phyloP scores from a whole-genome alignment of 225 moss, liverwort and hornwort species.

The Rhytidiadelphus loreus region DNA sequence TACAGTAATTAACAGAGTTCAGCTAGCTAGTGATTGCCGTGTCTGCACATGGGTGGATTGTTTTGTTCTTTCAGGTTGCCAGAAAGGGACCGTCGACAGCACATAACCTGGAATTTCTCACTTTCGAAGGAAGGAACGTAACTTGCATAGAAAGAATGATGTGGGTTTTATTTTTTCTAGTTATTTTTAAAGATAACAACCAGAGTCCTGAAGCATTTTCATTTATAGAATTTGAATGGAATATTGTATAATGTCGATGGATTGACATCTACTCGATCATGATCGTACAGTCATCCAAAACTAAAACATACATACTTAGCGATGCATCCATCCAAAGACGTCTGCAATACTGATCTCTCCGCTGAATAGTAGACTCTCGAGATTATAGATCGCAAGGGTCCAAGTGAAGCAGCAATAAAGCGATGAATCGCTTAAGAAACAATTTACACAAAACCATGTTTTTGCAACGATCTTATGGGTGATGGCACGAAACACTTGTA shows the following conservation, averaged over 20 bases:
- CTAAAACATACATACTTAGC: not conserved
- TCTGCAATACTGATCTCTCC: not conserved
- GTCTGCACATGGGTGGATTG: not conserved
- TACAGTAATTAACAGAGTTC: no score
- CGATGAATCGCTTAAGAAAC: no score
- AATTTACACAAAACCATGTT: no score
- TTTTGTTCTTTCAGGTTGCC: not conserved
- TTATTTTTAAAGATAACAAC: not conserved
- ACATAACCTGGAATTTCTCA: not conserved
- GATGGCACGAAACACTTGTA: no score
- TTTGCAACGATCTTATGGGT: no score
- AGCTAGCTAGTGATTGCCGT: not conserved
- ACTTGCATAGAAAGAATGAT: not conserved
- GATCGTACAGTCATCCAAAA: not conserved
- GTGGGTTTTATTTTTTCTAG: not conserved
- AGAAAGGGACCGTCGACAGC: not conserved
- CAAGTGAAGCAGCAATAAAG: not conserved
- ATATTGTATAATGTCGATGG: not conserved
- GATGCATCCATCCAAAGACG: not conserved
- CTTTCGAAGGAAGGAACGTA: not conserved
- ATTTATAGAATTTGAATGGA: not conserved
- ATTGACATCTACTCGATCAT: not conserved
- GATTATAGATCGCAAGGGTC: not conserved
- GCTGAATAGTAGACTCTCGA: not conserved
- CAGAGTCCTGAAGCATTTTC: not conserved